Conservation (phyloP, 768 basidiomycete species). For the Naganishia randhawae region DNA sequence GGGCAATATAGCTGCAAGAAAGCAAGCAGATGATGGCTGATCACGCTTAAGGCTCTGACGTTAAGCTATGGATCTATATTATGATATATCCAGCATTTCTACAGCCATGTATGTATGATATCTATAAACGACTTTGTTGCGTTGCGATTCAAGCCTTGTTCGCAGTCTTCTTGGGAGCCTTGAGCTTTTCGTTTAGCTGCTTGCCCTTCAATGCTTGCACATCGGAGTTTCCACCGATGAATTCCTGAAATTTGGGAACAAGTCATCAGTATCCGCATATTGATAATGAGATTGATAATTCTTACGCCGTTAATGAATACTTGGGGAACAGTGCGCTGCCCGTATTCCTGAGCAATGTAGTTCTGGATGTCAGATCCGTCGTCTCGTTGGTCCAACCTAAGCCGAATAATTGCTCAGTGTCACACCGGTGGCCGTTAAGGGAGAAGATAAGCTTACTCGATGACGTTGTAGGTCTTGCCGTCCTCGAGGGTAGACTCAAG, state of each 20-base stretch:
- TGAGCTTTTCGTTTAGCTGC: constrained; percentile 19
- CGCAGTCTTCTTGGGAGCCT: constrained; percentile 20
- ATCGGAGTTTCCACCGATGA: constrained; percentile 49
- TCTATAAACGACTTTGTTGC: constrained; percentile 8
- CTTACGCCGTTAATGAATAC: constrained; percentile 42
- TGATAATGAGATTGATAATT: background rate
- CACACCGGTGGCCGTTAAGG: background rate
- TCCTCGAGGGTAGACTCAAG: constrained; percentile 34
- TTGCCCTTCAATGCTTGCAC: constrained; percentile 35
- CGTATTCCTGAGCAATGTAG: constrained; percentile 44
- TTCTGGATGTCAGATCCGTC: constrained; percentile 47
- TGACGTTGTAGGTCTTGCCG: constrained; percentile 36
- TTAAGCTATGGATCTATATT: too few relatives aligned
- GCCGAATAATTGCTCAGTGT: background rate
- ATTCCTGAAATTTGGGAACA: constrained; percentile 34
- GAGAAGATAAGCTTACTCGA: constrained; percentile 19
- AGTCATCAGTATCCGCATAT: background rate
- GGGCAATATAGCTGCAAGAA: too few relatives aligned
- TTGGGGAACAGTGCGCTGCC: constrained; percentile 49
- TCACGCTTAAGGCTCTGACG: too few relatives aligned
- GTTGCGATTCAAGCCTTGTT: constrained; percentile 19
- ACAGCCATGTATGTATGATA: background rate
- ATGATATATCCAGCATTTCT: background rate
- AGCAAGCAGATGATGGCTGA: too few relatives aligned
- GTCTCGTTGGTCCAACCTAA: constrained; percentile 44